These are phyloP conservation scores for Venturia nashicola DNA, from an alignment of 2,329 filamentous ascomycete species.

Conservation along the genomic window DNA sequence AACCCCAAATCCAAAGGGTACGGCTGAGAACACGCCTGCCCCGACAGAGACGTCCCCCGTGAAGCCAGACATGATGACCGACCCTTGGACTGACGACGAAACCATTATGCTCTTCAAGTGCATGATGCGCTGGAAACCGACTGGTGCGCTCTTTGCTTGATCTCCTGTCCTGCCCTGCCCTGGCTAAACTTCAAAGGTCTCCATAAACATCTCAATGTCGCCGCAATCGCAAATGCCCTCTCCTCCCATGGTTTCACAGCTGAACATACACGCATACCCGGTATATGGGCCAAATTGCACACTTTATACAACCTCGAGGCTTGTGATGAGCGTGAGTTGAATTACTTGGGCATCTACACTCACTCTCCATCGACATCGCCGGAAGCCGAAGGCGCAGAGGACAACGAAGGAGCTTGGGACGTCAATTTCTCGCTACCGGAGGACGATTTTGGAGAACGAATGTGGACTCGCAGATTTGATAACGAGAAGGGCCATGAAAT, in stretches of 20 bases:
- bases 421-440: slow-evolving; percentile 3
- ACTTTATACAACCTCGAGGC: slow-evolving; percentile 75
- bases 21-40: slow-evolving; percentile 19
- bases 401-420: not conserved
- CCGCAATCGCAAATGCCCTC: slow-evolving; percentile 70
- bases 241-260: slow-evolving; percentile 68
- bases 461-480: not conserved
- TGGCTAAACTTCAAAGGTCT: slow-evolving; percentile 44
- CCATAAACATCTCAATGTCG: slow-evolving; percentile 89
- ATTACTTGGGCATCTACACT: slow-evolving; percentile 3
- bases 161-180: not conserved
- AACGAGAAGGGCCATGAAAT: not conserved
- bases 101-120: slow-evolving; percentile 86
- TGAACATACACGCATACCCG: slow-evolving; percentile 74
- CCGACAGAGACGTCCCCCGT: slow-evolving; percentile 34
- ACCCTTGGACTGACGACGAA: slow-evolving; percentile 92
- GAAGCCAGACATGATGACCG: slow-evolving; percentile 38
- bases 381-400: slow-evolving; percentile 4
- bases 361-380: not conserved
- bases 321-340: slow-evolving; percentile 69
- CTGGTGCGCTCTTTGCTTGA: slow-evolving; percentile 42
- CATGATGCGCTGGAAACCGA: slow-evolving; percentile 92
- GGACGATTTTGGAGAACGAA: slow-evolving; percentile 1
- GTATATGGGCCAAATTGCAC: slow-evolving; percentile 81
- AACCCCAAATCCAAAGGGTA: slow-evolving; percentile 37